phyloP scores from a whole-genome alignment of 495 filamentous ascomycete species.

The Filosporella fistucella region DNA sequence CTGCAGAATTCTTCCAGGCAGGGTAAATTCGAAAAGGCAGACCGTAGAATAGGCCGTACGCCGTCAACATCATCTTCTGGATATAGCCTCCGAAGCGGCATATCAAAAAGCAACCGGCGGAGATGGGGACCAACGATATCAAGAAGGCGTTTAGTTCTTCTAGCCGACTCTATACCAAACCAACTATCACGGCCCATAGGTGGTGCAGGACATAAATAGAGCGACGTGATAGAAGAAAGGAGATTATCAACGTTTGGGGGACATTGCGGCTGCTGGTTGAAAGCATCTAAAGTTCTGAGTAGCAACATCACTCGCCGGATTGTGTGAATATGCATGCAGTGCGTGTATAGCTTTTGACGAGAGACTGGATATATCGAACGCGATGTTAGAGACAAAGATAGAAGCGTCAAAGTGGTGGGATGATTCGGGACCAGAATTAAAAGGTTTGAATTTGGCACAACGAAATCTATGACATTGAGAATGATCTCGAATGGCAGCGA shows the following conservation, averaged over 20 bases:
- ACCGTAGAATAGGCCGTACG: slow-evolving; percentile 22
- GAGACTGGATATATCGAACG: slow-evolving; percentile 21
- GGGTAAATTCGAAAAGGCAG: slow-evolving; percentile 26
- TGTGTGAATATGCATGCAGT: slow-evolving; percentile 27
- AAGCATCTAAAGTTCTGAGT: neutral
- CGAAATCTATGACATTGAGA: slow-evolving; percentile 20
- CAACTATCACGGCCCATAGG: neutral
- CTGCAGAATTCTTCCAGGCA: slow-evolving; percentile 30
- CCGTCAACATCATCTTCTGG: slow-evolving; percentile 16
- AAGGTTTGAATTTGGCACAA: slow-evolving; percentile 13
- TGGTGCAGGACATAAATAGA: slow-evolving; percentile 17
- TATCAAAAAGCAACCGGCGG: slow-evolving; percentile 20
- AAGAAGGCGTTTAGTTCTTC: slow-evolving; percentile 22
- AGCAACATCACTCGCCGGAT: slow-evolving; percentile 3
- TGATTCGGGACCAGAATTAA: slow-evolving; percentile 15
- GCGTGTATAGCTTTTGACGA: slow-evolving; percentile 20
- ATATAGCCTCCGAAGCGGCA: slow-evolving; percentile 21
- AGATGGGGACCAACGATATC: slow-evolving; percentile 19
- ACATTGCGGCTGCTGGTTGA: neutral
- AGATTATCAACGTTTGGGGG: neutral
- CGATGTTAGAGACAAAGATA: slow-evolving; percentile 23
- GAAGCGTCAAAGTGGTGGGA: slow-evolving; percentile 21
- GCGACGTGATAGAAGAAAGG: slow-evolving; percentile 8
- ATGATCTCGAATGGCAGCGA: slow-evolving; percentile 21
- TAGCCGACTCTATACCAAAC: neutral